A percentile compares a stretch with the other conserved stretches of the same genome.
phyloP scores from a whole-genome alignment of 163 green algal species.

The Prototheca wickerhamii region DNA sequence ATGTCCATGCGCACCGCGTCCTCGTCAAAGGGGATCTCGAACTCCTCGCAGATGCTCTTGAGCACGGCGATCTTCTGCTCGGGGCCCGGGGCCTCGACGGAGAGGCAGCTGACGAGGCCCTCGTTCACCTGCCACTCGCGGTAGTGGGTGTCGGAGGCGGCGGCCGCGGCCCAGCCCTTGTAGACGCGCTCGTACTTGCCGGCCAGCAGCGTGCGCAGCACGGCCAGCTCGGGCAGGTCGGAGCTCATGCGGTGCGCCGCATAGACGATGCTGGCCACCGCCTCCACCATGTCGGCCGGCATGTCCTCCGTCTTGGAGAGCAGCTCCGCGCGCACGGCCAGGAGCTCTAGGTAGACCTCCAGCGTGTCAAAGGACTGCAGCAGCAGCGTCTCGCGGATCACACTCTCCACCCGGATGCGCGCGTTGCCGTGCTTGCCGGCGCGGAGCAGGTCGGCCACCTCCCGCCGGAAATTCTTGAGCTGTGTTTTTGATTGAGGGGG shows the following conservation, averaged over 20 bases:
- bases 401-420: slow-evolving; percentile 68
- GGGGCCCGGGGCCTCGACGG: slow-evolving; percentile 51
- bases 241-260: slow-evolving; percentile 27
- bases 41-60: slow-evolving; percentile 49
- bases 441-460: slow-evolving; percentile 64
- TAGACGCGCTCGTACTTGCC: slow-evolving; percentile 49
- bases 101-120: slow-evolving; percentile 55
- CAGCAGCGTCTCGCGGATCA: slow-evolving; percentile 49
- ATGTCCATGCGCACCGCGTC: not conserved
- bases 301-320: slow-evolving; percentile 60
- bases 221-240: slow-evolving; percentile 57
- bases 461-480: slow-evolving; percentile 46
- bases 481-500: slow-evolving; percentile 11
- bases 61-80: slow-evolving; percentile 62
- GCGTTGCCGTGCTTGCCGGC: slow-evolving; percentile 65
- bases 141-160: slow-evolving; percentile 41
- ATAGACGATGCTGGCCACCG: slow-evolving; percentile 53
- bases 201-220: slow-evolving; percentile 46
- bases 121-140: slow-evolving; percentile 63
- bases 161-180: slow-evolving; percentile 48
- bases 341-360: slow-evolving; percentile 78
- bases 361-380: slow-evolving; percentile 62
- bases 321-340: slow-evolving; percentile 57
- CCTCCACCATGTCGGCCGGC: slow-evolving; percentile 63
- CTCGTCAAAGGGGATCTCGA: slow-evolving; percentile 48